Base-by-base conservation (phyloP, 306 rosid genomes). In the Hippophae tibetana region DNA sequence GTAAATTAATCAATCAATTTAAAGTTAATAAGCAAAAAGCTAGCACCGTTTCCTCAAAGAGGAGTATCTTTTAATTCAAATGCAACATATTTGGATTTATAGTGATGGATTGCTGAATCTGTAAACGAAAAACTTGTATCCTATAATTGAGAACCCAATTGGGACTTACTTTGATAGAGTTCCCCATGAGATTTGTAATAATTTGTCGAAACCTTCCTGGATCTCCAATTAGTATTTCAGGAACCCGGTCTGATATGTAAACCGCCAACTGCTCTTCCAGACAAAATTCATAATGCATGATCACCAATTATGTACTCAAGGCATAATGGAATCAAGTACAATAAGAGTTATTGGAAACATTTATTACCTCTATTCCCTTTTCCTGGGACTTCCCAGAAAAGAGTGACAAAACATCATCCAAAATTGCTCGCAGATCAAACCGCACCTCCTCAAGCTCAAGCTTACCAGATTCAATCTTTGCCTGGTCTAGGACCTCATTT, bases 401-500 rank as follows among this genome's bases (percentile, higher is more conserved):
- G 52, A 92, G 85, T 7, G 94, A 85, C 69, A 92, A 78, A 42
- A 92, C 87, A 72, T 88, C 96, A 77, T 92, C 99, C 70, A 92
- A 78, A 77, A 85, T 74, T 51, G 86, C 74, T 14, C 88, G 79
- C 52, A 86, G 76, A 70, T 92, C 82, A 75, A 92, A 92, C 52
- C 71, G 74, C 68, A 88, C 86, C 1, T 85, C 93, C 78, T 92
- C 99, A 8, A 92, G 96, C 77, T 92, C 96, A 64, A 92, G 86
- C 84, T 86, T 88, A 54, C 99, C 96, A 55, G 89, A 82, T 78
- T 92, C 96, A 65, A 92, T 92, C 81, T 92, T 92, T 54, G 99
- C 99, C 71, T 84, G 96, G 69, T 92, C 99, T 81, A 92, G 77
- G 69, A 92, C 89, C 82, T 82, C 99, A 57, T 92, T 92, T 71